These are phyloP conservation scores for Rhododendron kiyosumense DNA, from an alignment of 148 eudicot genomes.

Conservation along the genomic window DNA sequence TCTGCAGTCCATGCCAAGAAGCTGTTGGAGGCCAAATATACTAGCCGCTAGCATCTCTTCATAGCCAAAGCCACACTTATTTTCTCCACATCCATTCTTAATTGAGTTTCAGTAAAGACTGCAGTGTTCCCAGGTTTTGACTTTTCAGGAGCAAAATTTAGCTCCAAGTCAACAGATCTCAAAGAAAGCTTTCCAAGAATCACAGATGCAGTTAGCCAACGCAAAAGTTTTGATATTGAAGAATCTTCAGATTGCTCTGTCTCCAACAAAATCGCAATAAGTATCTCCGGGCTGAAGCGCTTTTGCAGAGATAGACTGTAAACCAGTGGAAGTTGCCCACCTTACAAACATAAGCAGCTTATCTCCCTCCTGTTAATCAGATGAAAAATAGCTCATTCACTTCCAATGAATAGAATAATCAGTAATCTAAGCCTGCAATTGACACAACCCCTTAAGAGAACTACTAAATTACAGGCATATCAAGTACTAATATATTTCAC, in stretches of 20 bases:
- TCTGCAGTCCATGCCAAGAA: slow-evolving; percentile 39
- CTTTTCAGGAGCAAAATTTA: too few species aligned
- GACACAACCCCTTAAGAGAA: neutral
- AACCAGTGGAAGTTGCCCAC: slow-evolving; percentile 73
- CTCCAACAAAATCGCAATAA: slow-evolving; percentile 1
- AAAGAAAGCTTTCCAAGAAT: slow-evolving; percentile 44
- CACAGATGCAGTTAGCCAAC: slow-evolving; percentile 81
- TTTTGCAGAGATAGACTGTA: slow-evolving; percentile 32
- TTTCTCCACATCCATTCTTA: too few species aligned
- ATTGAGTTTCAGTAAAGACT: too few species aligned
- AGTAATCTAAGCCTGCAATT: neutral
- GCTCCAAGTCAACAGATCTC: slow-evolving; percentile 16
- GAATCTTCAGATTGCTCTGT: slow-evolving; percentile 38
- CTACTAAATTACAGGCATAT: neutral
- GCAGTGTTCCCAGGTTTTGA: too few species aligned
- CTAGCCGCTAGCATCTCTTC: slow-evolving; percentile 46
- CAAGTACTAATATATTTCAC: neutral
- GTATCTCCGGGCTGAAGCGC: slow-evolving; percentile 16
- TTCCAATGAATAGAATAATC: neutral
- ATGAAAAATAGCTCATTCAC: neutral
- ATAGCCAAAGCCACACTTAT: slow-evolving; percentile 26
- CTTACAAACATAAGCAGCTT: slow-evolving; percentile 53
- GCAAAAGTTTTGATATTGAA: slow-evolving; percentile 52
- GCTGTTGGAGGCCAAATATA: slow-evolving; percentile 59
- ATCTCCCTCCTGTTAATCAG: slow-evolving; percentile 45